These are phyloP conservation scores for Malus orientalis DNA, from an alignment of 306 rosid genomes.

Conservation along the genomic window DNA sequence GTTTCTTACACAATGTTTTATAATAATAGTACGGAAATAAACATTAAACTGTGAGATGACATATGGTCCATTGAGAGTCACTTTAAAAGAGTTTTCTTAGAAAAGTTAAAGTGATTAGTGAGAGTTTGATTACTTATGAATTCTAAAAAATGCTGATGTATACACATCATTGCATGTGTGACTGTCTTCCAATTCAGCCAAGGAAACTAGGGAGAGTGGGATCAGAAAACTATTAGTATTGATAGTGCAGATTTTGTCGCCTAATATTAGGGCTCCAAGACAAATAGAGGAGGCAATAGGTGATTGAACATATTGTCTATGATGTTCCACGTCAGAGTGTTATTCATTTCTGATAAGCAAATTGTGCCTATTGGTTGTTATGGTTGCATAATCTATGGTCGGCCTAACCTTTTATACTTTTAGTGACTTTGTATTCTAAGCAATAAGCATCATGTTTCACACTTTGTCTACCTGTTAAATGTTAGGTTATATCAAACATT, in stretches of 20 bases:
- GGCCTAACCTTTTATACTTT: background rate
- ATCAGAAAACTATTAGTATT: background rate
- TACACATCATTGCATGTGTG: background rate
- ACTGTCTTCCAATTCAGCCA: background rate
- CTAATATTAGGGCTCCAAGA: background rate
- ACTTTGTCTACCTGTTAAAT: background rate
- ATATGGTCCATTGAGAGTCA: too few relatives aligned
- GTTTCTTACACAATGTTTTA: too few relatives aligned
- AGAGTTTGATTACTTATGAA: background rate
- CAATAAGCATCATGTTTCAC: background rate
- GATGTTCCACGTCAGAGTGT: conserved; percentile 30
- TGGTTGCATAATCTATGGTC: conserved; percentile 5
- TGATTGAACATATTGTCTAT: background rate
- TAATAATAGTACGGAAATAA: too few relatives aligned
- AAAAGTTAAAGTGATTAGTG: background rate
- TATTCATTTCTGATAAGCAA: conserved; percentile 25
- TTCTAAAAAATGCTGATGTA: background rate
- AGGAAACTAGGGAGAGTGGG: background rate
- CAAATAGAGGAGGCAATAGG: background rate
- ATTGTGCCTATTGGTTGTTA: conserved; percentile 1
- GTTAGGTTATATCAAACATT: background rate
- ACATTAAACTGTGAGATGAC: too few relatives aligned
- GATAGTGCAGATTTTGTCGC: background rate
- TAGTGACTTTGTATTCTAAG: background rate
- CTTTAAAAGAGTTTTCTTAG: too few relatives aligned